Evolutionary conservation across 257 asterid genomes (phyloP).

Genomic region (Petrea volubilis): DNA sequence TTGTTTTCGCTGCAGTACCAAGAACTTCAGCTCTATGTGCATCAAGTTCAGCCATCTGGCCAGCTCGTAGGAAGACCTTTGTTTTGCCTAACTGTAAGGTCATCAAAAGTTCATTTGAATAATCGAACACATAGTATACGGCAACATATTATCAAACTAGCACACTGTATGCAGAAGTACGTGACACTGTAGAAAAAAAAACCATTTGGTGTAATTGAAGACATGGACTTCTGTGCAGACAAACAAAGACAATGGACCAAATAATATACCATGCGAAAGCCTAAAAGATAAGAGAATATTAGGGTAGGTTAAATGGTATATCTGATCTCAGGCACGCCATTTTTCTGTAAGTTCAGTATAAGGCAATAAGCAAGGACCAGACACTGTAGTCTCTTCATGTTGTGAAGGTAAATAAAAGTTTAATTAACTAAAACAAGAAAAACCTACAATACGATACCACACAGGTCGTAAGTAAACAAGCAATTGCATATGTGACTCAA

Average conservation of each 20-base stretch:
- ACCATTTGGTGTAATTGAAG: not conserved
- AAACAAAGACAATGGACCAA: not conserved
- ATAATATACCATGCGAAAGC: conserved; percentile 11
- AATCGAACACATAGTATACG: not conserved
- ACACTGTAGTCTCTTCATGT: conserved; percentile 7
- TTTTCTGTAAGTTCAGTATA: not conserved
- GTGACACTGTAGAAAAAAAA: not conserved
- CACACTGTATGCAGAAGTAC: conserved; percentile 2
- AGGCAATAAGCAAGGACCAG: conserved; percentile 6
- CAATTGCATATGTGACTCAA: no score
- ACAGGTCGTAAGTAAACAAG: conserved; percentile 1
- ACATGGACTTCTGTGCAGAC: not conserved
- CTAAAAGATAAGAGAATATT: not conserved
- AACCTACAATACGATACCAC: not conserved
- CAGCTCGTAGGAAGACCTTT: conserved; percentile 97
- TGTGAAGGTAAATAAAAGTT: not conserved
- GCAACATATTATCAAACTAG: conserved; percentile 1
- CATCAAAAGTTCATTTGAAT: conserved; percentile 18
- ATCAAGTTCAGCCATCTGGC: conserved; percentile 99
- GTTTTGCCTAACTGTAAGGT: conserved; percentile 86
- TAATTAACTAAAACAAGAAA: not conserved
- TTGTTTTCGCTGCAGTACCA: conserved; percentile 72
- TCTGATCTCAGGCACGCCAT: conserved; percentile 6
- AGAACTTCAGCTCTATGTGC: conserved; percentile 96
- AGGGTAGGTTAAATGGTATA: conserved; percentile 1